These are phyloP conservation scores for Stephania yunnanensis DNA, from an alignment of 164 flowering plant species.

Conservation along the genomic window DNA sequence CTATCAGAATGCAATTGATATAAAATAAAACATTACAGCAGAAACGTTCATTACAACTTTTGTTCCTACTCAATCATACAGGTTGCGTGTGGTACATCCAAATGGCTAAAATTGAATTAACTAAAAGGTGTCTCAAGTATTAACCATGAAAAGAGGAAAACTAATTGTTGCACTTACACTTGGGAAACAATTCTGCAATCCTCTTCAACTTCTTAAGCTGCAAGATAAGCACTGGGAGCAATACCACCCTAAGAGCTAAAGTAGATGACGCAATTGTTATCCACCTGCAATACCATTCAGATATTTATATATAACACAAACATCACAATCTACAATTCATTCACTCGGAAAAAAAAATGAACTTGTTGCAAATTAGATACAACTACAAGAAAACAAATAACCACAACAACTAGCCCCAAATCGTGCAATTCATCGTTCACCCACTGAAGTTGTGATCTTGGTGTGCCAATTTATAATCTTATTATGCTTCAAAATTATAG, in stretches of 20 bases:
- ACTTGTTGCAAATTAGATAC: background rate
- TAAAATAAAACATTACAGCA: background rate
- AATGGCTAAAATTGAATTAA: background rate
- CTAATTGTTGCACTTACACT: constrained; percentile 45
- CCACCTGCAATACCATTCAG: constrained; percentile 59
- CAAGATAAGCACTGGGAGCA: constrained; percentile 55
- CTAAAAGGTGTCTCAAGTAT: background rate
- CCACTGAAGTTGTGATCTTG: background rate
- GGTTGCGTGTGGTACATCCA: background rate
- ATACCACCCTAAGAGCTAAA: constrained; percentile 51
- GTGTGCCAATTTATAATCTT: background rate
- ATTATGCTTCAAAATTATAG: background rate
- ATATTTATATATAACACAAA: background rate
- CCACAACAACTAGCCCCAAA: background rate
- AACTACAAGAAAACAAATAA: background rate
- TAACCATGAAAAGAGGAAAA: background rate
- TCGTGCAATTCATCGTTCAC: background rate
- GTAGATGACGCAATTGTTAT: constrained; percentile 61
- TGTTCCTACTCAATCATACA: background rate
- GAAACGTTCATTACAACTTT: background rate
- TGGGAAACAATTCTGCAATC: constrained; percentile 51
- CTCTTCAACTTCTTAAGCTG: constrained; percentile 57
- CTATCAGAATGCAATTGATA: background rate
- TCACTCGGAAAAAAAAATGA: background rate
- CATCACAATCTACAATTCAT: background rate